Base-by-base conservation (phyloP, 2,329 filamentous ascomycete species). In the Davidsoniella virescens region DNA sequence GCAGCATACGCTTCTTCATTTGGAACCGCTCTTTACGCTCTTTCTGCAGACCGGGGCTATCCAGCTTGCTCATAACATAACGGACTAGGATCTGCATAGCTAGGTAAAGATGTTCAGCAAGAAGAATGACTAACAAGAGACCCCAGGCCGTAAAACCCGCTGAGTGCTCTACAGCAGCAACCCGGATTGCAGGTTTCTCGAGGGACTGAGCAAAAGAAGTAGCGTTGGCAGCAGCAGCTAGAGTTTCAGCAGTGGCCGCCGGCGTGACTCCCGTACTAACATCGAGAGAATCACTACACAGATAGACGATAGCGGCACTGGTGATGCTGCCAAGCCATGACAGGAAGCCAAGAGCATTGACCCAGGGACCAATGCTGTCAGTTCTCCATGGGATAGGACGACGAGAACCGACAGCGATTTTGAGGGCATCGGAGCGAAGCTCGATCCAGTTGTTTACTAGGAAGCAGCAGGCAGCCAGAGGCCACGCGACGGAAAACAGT, bases 391-490 rank as follows among this genome's bases (percentile, higher is more conserved):
- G 92, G 37, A 85, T 86, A 0, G 92, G 92, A 3, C 92, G 80
- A 59, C 90, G 83, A 70, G 86, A 88, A 63, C 88, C 83, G 44
- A 87, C 73, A 51, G 87, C 87, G 58, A 96, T 94, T 64, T 98
- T 98, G 67, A 94, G 75, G 2, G 90, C 88, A 61, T 98, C 92
- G 0, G 86, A 86, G 40, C 92, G 84, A 38, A 96, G 75, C 62
- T 96, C 92, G 52, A 98, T 69, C 87, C 90, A 96, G 67, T 96
- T 93, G 67, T 96, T 96, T 64, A 92, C 69, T 10, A 96, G 68
- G 68, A 96, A 96, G 1, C 84, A 90, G 51, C 87, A 73, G 2
- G 84, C 82, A 0, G 90, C 88, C n/a, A 96, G 70, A 0, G 92
- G 92, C 92, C 92, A 98, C 50, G 94, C 80, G 2, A 92, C 84